These are phyloP conservation scores for Fraxinus greggii DNA, from an alignment of 305 asterid genomes.

Conservation along the genomic window DNA sequence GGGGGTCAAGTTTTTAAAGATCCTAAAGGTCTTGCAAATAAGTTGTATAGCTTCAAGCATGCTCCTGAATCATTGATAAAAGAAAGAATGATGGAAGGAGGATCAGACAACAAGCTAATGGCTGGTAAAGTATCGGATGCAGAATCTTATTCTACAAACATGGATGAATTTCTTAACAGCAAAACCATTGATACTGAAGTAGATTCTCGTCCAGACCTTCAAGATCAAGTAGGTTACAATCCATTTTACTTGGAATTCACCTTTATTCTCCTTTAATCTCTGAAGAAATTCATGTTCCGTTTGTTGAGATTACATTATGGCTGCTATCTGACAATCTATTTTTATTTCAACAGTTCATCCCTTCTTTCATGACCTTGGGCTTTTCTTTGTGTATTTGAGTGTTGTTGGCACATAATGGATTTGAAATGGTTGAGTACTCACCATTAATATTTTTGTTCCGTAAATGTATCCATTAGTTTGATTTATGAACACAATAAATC, in stretches of 20 bases:
- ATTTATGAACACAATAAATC: not conserved
- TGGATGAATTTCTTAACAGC: conserved; percentile 55
- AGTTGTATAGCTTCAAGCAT: conserved; percentile 82
- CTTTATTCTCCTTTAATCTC: not conserved
- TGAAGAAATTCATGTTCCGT: conserved; percentile 2
- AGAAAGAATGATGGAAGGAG: conserved; percentile 47
- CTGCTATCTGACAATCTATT: conserved; percentile 2
- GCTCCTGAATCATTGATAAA: conserved; percentile 41
- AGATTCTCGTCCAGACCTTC: conserved; percentile 79
- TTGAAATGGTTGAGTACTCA: not conserved
- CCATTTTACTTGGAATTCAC: conserved; percentile 18
- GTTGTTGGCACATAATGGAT: conserved; percentile 3
- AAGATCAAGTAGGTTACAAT: conserved; percentile 65
- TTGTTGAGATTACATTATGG: not conserved
- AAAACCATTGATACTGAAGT: conserved; percentile 55
- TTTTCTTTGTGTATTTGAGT: not conserved
- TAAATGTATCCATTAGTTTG: not conserved
- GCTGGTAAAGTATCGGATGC: conserved; percentile 28
- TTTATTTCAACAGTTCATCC: conserved; percentile 3
- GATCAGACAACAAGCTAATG: conserved; percentile 35
- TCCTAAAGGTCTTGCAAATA: conserved; percentile 74
- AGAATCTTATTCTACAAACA: conserved; percentile 44
- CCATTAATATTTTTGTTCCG: not conserved
- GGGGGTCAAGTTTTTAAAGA: conserved; percentile 54
- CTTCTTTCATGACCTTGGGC: not conserved